A percentile compares a stretch with the other conserved stretches of the same genome.
These are phyloP conservation scores for Blastobotrys chiropterorum DNA, from an alignment of 805 yeast species.

Conservation along the genomic window DNA sequence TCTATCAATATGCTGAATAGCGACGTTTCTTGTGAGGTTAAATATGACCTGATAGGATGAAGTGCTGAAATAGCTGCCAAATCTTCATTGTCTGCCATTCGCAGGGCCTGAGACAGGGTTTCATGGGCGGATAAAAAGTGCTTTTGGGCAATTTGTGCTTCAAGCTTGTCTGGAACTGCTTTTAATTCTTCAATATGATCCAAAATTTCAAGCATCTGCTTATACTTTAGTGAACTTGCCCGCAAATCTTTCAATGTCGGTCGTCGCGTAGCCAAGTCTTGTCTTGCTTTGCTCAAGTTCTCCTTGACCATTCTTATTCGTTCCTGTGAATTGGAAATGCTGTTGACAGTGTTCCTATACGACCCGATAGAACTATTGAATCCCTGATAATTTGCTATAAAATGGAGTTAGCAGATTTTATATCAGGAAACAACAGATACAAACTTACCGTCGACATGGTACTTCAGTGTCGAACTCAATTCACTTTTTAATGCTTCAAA, in stretches of 20 bases:
- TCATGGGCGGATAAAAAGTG: constrained; percentile 61
- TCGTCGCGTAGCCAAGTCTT: constrained; percentile 47
- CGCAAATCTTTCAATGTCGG: constrained; percentile 60
- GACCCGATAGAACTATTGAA: constrained; percentile 84
- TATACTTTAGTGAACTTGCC: constrained; percentile 52
- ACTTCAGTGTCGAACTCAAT: constrained; percentile 52
- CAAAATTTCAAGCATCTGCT: constrained; percentile 63
- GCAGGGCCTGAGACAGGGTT: constrained; percentile 41
- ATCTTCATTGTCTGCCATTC: constrained; percentile 27
- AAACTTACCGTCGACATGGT: constrained; percentile 55
- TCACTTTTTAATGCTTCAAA: constrained; percentile 55
- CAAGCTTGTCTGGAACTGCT: constrained; percentile 56
- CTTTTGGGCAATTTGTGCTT: constrained; percentile 60
- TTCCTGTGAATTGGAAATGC: constrained; percentile 60
- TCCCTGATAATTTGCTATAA: constrained; percentile 51
- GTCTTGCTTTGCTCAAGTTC: constrained; percentile 43
- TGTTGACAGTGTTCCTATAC: constrained; percentile 61
- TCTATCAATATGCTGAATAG: constrained; percentile 70
- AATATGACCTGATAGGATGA: constrained; percentile 27
- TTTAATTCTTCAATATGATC: constrained; percentile 59
- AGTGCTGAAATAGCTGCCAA: constrained; percentile 28
- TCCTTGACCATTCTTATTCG: constrained; percentile 44
- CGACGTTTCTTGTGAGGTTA: constrained; percentile 34
- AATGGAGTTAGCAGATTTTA: not conserved
- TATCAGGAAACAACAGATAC: not conserved